Evolutionary conservation across 2,329 filamentous ascomycete species (phyloP).

Genomic region (Sporothrix mexicana): DNA sequence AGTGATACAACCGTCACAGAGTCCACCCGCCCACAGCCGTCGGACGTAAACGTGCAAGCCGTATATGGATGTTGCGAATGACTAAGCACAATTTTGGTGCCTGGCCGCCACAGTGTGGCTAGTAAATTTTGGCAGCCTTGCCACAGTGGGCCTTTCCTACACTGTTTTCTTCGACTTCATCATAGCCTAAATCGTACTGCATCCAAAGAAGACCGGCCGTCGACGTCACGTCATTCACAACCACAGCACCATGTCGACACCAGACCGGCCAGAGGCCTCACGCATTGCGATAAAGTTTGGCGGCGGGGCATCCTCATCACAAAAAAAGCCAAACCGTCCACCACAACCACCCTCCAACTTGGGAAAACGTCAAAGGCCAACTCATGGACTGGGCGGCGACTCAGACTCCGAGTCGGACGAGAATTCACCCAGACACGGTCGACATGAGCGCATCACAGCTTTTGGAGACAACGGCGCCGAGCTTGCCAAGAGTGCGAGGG

Average conservation of each 20-base stretch:
- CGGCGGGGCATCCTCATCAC: slow-evolving; percentile 31
- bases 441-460: slow-evolving; percentile 44
- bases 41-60: too few relatives aligned
- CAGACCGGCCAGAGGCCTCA: slow-evolving; percentile 44
- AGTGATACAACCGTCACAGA: background rate
- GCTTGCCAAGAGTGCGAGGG: slow-evolving; percentile 38
- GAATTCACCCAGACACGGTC: slow-evolving; percentile 39
- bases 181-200: background rate
- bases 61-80: background rate
- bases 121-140: background rate
- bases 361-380: slow-evolving; percentile 56
- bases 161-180: background rate
- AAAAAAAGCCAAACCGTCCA: slow-evolving; percentile 43
- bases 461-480: slow-evolving; percentile 43
- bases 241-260: slow-evolving; percentile 47
- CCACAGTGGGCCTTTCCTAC: background rate
- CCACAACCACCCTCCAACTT: slow-evolving; percentile 51
- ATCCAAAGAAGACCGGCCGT: background rate
- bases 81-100: background rate
- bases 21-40: too few relatives aligned
- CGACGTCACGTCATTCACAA: background rate
- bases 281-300: slow-evolving; percentile 59
- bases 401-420: slow-evolving; percentile 50
- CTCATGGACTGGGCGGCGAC: slow-evolving; percentile 49
- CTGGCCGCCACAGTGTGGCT: slow-evolving; percentile 21